A percentile compares a stretch with the other conserved stretches of the same genome.
Conservation (phyloP, 2,329 filamentous ascomycete genomes). For the Neodidymelliopsis sp. region DNA sequence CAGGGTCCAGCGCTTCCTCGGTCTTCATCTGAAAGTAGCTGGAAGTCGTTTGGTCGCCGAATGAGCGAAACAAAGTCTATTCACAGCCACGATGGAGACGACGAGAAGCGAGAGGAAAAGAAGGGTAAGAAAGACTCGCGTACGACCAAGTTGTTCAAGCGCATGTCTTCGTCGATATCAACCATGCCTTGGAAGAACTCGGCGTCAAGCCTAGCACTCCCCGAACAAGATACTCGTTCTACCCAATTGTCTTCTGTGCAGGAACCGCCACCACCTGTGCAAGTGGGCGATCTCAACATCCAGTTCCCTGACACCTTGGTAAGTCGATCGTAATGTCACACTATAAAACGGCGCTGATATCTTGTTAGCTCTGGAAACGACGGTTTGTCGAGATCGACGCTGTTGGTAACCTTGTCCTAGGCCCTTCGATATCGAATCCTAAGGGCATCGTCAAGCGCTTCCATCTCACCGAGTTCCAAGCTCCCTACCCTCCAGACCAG, state of each 20-base stretch:
- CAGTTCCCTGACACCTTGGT: constrained; percentile 92
- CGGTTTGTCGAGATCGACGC: constrained; percentile 86
- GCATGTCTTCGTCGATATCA: constrained; percentile 69
- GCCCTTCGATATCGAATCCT: constrained; percentile 69
- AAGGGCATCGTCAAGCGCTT: constrained; percentile 77
- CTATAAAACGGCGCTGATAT: constrained; percentile 9
- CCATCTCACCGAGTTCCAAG: constrained; percentile 82
- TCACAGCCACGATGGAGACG: constrained; percentile 43
- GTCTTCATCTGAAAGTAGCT: constrained; percentile 51
- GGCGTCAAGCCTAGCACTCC: constrained; percentile 46
- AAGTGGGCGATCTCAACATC: constrained; percentile 90
- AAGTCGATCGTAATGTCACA: constrained; percentile 28
- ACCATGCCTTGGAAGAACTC: constrained; percentile 60
- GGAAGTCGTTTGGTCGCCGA: constrained; percentile 47
- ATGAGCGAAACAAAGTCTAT: constrained; percentile 47
- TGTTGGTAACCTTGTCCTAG: constrained; percentile 82
- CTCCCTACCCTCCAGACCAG: constrained; percentile 83
- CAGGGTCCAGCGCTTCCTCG: constrained; percentile 40
- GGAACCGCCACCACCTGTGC: constrained; percentile 64
- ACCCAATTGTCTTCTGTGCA: constrained; percentile 40
- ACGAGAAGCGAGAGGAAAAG: constrained; percentile 52
- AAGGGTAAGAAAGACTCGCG: constrained; percentile 63
- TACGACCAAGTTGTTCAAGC: constrained; percentile 69
- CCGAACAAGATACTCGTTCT: constrained; percentile 48
- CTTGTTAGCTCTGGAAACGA: constrained; percentile 81